Percentiles rank a stretch among this genome's conserved stretches.
Conservation (phyloP, 305 asterid species). For the Caryopteris hybrid region DNA sequence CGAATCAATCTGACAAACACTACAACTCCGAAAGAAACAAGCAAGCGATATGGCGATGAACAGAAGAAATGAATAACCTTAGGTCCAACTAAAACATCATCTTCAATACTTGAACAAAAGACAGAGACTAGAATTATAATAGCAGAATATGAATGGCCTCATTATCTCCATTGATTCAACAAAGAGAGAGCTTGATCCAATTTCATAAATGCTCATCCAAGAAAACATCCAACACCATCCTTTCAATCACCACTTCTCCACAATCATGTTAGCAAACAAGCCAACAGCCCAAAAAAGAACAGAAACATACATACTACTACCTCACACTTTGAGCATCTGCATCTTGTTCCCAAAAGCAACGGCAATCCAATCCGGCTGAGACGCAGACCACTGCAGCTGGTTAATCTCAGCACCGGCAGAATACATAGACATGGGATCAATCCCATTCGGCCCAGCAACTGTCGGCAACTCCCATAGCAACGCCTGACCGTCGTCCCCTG, state of each 20-base stretch:
- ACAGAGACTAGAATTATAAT: not conserved
- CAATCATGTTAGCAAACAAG: constrained; percentile 3
- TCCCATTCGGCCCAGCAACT: constrained; percentile 84
- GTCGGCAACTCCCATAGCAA: constrained; percentile 89
- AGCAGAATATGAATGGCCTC: not conserved
- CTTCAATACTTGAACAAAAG: not conserved
- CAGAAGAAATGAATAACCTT: not conserved
- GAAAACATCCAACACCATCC: not conserved
- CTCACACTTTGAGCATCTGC: constrained; percentile 75
- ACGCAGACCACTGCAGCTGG: constrained; percentile 86
- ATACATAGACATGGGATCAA: constrained; percentile 75
- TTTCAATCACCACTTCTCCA: not conserved
- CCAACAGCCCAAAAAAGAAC: not conserved
- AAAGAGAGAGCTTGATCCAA: constrained; percentile 2
- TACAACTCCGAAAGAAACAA: not conserved
- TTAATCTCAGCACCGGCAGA: constrained; percentile 63
- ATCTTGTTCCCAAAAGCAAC: constrained; percentile 73
- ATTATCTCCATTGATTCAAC: not conserved
- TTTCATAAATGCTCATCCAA: not conserved
- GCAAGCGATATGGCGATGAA: not conserved
- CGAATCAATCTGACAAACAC: not conserved
- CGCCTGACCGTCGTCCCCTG: constrained; percentile 81
- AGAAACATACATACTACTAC: not conserved
- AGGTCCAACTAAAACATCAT: not conserved
- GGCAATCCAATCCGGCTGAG: constrained; percentile 80